Evolutionary conservation across 768 basidiomycete species (phyloP).

Genomic region (Suillus discolor): DNA sequence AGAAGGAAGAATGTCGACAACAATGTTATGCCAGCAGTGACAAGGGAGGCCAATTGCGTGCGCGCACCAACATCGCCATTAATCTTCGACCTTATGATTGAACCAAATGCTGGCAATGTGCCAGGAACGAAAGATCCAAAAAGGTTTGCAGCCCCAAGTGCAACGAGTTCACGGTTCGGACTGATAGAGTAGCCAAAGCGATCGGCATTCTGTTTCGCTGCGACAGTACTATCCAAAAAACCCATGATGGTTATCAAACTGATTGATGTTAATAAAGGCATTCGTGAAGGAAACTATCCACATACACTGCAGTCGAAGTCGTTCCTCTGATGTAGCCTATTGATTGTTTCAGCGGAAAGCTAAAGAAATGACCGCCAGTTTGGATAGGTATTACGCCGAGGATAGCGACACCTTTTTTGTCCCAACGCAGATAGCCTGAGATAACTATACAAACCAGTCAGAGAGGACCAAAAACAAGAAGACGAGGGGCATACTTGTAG

Average conservation of each 20-base stretch:
- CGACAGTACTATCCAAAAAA: conserved; percentile 92
- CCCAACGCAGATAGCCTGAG: conserved; percentile 72
- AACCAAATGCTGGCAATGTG: conserved; percentile 89
- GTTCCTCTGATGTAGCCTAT: conserved; percentile 74
- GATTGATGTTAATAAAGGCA: conserved; percentile 7
- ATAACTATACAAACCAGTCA: conserved; percentile 49
- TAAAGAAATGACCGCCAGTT: conserved; percentile 63
- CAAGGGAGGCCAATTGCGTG: conserved; percentile 86
- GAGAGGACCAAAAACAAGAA: neutral
- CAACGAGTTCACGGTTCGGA: conserved; percentile 95
- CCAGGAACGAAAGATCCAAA: conserved; percentile 82
- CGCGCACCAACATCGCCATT: conserved; percentile 88
- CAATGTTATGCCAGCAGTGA: conserved; percentile 74
- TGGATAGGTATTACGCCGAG: conserved; percentile 76
- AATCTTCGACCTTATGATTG: conserved; percentile 88
- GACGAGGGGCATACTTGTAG: conserved; percentile 62
- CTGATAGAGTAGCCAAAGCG: conserved; percentile 88
- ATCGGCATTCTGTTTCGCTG: conserved; percentile 89
- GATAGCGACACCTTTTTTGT: conserved; percentile 76
- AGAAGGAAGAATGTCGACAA: conserved; percentile 90
- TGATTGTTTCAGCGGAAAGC: conserved; percentile 66
- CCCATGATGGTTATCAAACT: conserved; percentile 84
- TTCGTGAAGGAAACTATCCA: neutral
- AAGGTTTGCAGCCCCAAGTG: conserved; percentile 82
- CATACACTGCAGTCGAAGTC: conserved; percentile 81